Conservation (phyloP, 176 grass and related monocot genomes). For the Luzula sylvatica region DNA sequence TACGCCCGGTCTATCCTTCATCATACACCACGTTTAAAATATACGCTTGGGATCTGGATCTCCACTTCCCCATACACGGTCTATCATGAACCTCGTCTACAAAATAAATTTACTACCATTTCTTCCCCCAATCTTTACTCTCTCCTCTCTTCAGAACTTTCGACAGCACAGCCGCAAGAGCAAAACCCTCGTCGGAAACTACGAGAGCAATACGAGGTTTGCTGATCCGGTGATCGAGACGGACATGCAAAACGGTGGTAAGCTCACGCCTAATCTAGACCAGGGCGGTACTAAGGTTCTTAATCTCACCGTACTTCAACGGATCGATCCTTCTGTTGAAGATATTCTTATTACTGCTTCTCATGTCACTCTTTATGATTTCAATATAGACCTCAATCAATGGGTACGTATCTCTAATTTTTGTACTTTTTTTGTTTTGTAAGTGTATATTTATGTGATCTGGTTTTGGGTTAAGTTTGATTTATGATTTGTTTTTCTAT, state of each 20-base stretch:
- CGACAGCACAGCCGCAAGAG: conserved; percentile 8
- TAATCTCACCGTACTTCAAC: conserved; percentile 87
- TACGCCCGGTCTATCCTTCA: too few relatives aligned
- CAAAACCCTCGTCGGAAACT: background rate
- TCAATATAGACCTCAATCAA: conserved; percentile 91
- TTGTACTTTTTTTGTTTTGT: background rate
- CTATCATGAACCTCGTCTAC: too few relatives aligned
- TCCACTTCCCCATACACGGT: too few relatives aligned
- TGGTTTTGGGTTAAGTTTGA: conserved; percentile 9
- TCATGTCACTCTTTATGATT: conserved; percentile 84
- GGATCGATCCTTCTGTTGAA: conserved; percentile 82
- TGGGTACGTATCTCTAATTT: conserved; percentile 35
- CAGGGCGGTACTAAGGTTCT: conserved; percentile 60
- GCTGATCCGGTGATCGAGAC: conserved; percentile 3
- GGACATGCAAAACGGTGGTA: conserved; percentile 47
- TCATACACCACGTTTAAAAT: too few relatives aligned
- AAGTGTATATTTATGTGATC: background rate
- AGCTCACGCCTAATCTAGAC: conserved; percentile 80
- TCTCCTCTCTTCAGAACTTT: background rate
- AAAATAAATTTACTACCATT: too few relatives aligned
- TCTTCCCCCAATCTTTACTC: background rate
- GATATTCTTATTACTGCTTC: conserved; percentile 91
- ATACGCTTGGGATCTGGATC: too few relatives aligned
- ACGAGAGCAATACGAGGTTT: background rate
- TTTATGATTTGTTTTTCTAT: conserved; percentile 1